Base-by-base conservation (phyloP, 345 rosid species). In the Ailanthus altissimus region DNA sequence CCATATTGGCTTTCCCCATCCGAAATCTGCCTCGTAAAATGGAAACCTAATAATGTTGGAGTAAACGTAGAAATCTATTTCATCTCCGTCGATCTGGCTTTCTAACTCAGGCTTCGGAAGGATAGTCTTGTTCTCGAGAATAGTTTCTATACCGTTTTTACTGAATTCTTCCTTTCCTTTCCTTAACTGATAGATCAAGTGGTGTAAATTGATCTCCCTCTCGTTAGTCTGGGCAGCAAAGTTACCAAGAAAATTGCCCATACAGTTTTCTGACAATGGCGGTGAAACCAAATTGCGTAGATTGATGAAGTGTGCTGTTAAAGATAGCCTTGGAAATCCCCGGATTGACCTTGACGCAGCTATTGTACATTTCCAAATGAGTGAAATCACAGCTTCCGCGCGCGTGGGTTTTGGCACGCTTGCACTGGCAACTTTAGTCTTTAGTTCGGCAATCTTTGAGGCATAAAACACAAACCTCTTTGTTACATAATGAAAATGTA, bases 1-100 rank as follows among this genome's bases (percentile, higher is more conserved):
- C 89, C 89, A 86, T n/a, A 74, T 73, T 62, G 87, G 87, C 59
- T 75, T 80, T 4, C 87, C 87, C 84, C 81, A 82, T 64, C 87
- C 84, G 54, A 84, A 84, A 80, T 86, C 84, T 2, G 77, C 20
- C 3, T 78, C 84, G 8, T 84, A 84, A 0, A 80, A 25, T 43
- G 80, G 82, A 10, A 77, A 73, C 4, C 80, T 73, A 59, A 84
- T 74, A 74, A 72, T 43, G 53, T 85, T 80, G 0, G 83, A 46
- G 16, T 62, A 67, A 28, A 74, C 75, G 61, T 84, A 84, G 65
- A 82, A 77, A 63, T 81, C 82, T 26, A 32, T 68, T 1, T 62
- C 79, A 11, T 80, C 79, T 42, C 80, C 76, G 12, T 66, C 81
- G 16, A 73, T 54, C 67, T 62, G 54, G 11, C 75, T 78, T 25